Base-by-base conservation (phyloP, 2,329 filamentous ascomycete genomes). In the Gaeumannomyces tritici region DNA sequence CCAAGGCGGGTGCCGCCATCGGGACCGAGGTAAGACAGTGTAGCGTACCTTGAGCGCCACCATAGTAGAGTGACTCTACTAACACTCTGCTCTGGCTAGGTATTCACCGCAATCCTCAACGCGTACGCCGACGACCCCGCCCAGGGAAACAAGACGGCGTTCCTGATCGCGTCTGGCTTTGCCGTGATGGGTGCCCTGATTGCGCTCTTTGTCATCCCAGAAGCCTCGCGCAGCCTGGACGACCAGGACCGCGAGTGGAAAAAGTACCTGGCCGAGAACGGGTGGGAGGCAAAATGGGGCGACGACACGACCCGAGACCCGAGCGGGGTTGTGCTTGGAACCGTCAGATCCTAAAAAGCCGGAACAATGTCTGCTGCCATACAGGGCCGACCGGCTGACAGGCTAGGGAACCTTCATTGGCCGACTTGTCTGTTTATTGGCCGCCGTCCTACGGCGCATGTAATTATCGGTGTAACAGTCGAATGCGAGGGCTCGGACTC, bases 151-250 rank as follows among this genome's bases (percentile, higher is more conserved):
- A 79, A 81, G 62, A 77, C 74, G 0, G 77, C 77, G 0, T 83
- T 83, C 64, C 69, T 83, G 24, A 80, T 83, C 62, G 80, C 80
- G 0, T 75, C 77, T 1, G 79, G 71, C 0, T 82, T 83, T 67
- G 77, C 79, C 0, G 70, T 78, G 0, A 67, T 79, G 2, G 81
- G 80, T 8, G 77, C 74, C 0, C 54, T 79, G 2, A 71, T 79
- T 35, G 71, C 76, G 1, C 77, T 75, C 67, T 76, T 77, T 42
- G 67, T 82, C 6, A 77, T 82, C 42, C 79, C 79, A 0, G 75
- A 81, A 61, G 57, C 57, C 7, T 61, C 61, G 3, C 56, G 61
- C 5, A 59, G 21, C 6, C 69, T 81, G 28, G 77, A 79, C 59
- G 74, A 74, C 27, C 77, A 80, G 56, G 77, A 80, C 67, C 71